Conservation (phyloP, 129 eudicot species). For the Flaveria brownii region DNA sequence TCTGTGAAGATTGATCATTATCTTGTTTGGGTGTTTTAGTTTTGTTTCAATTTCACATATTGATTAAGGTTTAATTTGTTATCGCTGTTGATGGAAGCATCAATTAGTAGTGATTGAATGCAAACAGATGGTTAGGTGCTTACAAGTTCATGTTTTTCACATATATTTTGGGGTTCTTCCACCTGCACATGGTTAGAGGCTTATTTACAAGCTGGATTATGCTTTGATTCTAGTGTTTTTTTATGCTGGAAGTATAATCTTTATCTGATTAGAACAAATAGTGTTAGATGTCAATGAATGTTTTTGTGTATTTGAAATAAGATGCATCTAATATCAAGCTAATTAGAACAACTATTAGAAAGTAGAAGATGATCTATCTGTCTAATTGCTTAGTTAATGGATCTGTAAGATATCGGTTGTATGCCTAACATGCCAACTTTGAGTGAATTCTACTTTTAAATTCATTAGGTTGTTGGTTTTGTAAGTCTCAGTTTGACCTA, state of each 20-base stretch:
- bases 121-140: conserved; percentile 5
- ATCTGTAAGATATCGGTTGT: not conserved
- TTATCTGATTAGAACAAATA: not conserved
- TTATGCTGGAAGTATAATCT: too few species aligned
- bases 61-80: conserved; percentile 3
- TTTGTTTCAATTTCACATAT: too few species aligned
- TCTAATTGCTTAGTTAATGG: not conserved
- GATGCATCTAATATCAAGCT: not conserved
- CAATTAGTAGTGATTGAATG: not conserved
- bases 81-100: not conserved
- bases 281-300: not conserved
- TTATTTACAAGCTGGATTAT: too few species aligned
- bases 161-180: conserved; percentile 13
- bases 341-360: not conserved
- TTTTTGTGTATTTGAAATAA: not conserved
- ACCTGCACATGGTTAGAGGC: not conserved
- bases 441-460: not conserved
- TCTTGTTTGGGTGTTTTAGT: conserved; percentile 2
- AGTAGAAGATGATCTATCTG: not conserved
- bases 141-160: not conserved
- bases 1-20: not conserved
- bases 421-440: too few species aligned
- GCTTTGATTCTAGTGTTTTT: too few species aligned
- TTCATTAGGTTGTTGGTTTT: not conserved
- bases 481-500: conserved; percentile 2